phyloP scores from a whole-genome alignment of 2,329 filamentous ascomycete genomes.

The Stemphylium vesicarium region DNA sequence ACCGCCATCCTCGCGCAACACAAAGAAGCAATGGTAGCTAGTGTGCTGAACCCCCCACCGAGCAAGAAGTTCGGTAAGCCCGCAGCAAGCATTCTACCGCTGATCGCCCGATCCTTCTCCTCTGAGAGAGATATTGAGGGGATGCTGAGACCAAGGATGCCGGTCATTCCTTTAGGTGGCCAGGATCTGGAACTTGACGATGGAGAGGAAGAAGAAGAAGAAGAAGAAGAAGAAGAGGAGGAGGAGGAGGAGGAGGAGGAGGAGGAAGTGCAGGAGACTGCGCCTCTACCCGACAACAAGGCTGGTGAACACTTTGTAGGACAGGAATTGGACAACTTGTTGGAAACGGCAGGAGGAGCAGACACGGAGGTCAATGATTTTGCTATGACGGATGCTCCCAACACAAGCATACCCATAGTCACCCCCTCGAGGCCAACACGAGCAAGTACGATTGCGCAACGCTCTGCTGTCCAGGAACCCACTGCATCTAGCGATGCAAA shows the following conservation, averaged over 20 bases:
- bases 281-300: not conserved
- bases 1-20: slow-evolving; percentile 75
- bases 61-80: slow-evolving; percentile 65
- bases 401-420: not conserved
- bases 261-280: not conserved
- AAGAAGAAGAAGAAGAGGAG: slow-evolving; percentile 23
- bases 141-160: slow-evolving; percentile 63
- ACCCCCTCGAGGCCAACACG: not conserved
- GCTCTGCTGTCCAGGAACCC: not conserved
- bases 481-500: slow-evolving; percentile 23
- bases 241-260: slow-evolving; percentile 56
- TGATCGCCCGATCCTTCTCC: slow-evolving; percentile 72
- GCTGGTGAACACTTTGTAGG: slow-evolving; percentile 52
- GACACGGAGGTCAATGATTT: slow-evolving; percentile 21
- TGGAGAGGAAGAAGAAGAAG: slow-evolving; percentile 29
- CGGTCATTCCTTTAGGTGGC: slow-evolving; percentile 45
- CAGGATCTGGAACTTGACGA: slow-evolving; percentile 31
- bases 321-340: slow-evolving; percentile 33
- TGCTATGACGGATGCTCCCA: slow-evolving; percentile 21
- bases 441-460: not conserved
- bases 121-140: slow-evolving; percentile 72
- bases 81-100: slow-evolving; percentile 78
- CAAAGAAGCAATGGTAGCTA: slow-evolving; percentile 77
- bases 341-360: slow-evolving; percentile 25
- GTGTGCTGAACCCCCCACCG: slow-evolving; percentile 77